Percentiles rank a stretch among this genome's conserved stretches.
Evolutionary conservation across 768 basidiomycete species (phyloP).

Genomic region (Rhodotorula diobovata): DNA sequence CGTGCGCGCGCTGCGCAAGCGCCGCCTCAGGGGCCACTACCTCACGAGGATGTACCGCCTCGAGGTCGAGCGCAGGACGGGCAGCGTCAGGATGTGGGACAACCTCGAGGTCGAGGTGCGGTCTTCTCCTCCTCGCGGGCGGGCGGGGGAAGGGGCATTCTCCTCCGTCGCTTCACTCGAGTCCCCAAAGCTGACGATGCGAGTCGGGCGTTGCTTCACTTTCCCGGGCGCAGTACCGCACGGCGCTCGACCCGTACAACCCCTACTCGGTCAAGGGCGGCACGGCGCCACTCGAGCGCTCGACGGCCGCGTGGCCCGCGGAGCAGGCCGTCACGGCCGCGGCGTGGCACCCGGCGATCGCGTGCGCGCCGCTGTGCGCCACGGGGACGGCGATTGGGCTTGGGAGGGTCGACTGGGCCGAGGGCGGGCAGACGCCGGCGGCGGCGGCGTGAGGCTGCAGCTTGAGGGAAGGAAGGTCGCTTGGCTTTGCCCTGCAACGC

Average conservation of each 20-base stretch:
- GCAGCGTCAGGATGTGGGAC: constrained; percentile 83
- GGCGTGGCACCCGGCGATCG: constrained; percentile 67
- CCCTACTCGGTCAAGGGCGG: neutral
- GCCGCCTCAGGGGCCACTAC: constrained; percentile 59
- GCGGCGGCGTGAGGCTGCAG: too few relatives aligned
- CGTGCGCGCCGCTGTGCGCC: constrained; percentile 60
- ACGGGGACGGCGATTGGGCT: constrained; percentile 79
- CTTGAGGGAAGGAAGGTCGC: too few relatives aligned
- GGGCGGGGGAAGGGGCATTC: neutral
- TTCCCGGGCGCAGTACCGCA: neutral
- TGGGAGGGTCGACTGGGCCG: constrained; percentile 70
- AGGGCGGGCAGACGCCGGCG: neutral
- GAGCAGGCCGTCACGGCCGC: constrained; percentile 73
- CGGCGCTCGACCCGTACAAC: constrained; percentile 2
- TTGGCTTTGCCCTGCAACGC: too few relatives aligned
- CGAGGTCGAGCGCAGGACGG: constrained; percentile 72
- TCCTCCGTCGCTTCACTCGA: too few relatives aligned
- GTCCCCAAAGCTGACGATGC: too few relatives aligned
- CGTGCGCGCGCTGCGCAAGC: constrained; percentile 24
- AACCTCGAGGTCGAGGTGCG: constrained; percentile 68
- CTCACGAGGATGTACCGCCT: constrained; percentile 67
- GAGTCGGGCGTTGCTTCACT: too few relatives aligned
- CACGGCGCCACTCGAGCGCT: neutral
- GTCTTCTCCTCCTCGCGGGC: neutral
- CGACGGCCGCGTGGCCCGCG: constrained; percentile 70